Evolutionary conservation across 352 stramenopile species (phyloP).

Genomic region (Phytophthora colocasiae): DNA sequence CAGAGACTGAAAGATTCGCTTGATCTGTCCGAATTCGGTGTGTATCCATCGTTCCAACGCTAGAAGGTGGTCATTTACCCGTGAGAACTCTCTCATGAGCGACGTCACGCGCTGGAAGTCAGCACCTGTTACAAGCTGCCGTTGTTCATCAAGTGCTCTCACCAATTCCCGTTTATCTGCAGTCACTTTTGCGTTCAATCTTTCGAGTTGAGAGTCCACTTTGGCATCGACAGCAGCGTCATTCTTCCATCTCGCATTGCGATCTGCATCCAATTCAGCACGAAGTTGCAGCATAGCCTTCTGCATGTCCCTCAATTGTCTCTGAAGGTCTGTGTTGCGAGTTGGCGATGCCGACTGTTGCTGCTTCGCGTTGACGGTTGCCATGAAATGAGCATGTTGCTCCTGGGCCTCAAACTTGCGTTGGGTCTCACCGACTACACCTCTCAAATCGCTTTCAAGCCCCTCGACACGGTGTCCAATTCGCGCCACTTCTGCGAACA

Average conservation of each 20-base stretch:
- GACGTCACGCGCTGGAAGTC: constrained; percentile 62
- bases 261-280: constrained; percentile 61
- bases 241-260: constrained; percentile 58
- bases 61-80: constrained; percentile 66
- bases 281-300: constrained; percentile 53
- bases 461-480: constrained; percentile 59
- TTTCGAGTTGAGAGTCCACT: constrained; percentile 52
- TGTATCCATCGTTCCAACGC: constrained; percentile 66
- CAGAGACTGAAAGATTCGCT: constrained; percentile 56
- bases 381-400: constrained; percentile 43
- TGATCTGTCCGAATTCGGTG: constrained; percentile 58
- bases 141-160: constrained; percentile 59
- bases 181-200: constrained; percentile 48
- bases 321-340: constrained; percentile 29
- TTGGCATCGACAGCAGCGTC: constrained; percentile 52
- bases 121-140: constrained; percentile 45
- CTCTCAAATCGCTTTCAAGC: constrained; percentile 40
- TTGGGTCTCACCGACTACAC: constrained; percentile 41
- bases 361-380: constrained; percentile 38
- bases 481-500: constrained; percentile 72
- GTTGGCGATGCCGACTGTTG: constrained; percentile 35
- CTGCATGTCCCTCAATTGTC: constrained; percentile 47
- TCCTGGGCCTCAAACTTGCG: constrained; percentile 55
- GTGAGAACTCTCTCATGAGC: constrained; percentile 59
- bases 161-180: constrained; percentile 63